A percentile compares a stretch with the other conserved stretches of the same genome.
These are phyloP conservation scores for Mortierella sp. DNA, from an alignment of 371 early-diverging fungal genomes.

Conservation along the genomic window DNA sequence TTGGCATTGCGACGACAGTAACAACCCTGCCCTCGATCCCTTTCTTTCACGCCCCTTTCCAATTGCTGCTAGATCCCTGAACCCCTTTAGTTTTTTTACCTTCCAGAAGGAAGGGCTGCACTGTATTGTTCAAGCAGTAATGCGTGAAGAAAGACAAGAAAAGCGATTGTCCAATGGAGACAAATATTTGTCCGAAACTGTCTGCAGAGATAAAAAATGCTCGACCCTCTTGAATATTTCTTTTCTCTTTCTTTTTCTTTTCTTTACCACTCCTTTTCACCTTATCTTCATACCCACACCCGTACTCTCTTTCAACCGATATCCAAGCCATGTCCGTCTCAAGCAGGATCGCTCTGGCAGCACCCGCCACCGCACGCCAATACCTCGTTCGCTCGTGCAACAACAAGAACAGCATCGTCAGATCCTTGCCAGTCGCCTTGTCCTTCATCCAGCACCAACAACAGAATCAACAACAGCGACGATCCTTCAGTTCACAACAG, in stretches of 20 bases:
- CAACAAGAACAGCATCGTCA: neutral
- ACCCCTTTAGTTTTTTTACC: neutral
- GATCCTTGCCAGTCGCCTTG: neutral
- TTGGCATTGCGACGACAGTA: neutral
- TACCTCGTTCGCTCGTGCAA: neutral
- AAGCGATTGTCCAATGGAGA: neutral
- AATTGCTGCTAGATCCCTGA: neutral
- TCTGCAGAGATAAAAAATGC: neutral
- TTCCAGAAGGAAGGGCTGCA: neutral
- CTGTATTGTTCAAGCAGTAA: slow-evolving; percentile 9
- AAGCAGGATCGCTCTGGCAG: neutral
- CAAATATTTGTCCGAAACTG: neutral
- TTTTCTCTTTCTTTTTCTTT: neutral
- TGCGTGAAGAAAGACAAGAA: neutral
- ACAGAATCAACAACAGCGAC: neutral
- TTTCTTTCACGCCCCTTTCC: neutral
- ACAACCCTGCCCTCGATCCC: neutral
- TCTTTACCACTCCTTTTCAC: no score
- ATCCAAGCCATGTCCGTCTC: neutral
- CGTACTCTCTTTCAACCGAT: neutral
- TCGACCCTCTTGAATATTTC: no score
- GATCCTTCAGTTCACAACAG: neutral
- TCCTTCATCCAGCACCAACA: neutral
- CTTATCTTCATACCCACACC: neutral
- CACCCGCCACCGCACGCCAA: slow-evolving; percentile 1